These are phyloP conservation scores for Chaetomium olivaceum DNA, from an alignment of 2,329 filamentous ascomycete genomes.

Conservation along the genomic window DNA sequence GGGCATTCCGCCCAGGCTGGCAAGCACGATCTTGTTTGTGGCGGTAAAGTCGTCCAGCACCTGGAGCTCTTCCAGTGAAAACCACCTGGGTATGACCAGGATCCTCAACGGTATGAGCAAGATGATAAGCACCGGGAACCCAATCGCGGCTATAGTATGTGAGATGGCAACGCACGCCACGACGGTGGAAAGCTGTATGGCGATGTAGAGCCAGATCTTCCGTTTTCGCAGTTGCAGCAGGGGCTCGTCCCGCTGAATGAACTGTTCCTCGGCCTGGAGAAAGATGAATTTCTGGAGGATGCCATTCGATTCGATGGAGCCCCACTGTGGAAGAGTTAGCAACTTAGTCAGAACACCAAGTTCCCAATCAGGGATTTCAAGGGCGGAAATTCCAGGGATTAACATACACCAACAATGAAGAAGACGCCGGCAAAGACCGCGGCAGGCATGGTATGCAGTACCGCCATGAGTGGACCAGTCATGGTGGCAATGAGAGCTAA, in stretches of 20 bases:
- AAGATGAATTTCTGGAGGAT: constrained; percentile 51
- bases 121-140: constrained; percentile 59
- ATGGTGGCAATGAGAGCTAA: constrained; percentile 57
- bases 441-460: constrained; percentile 55
- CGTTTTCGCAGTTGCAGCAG: constrained; percentile 45
- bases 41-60: constrained; percentile 56
- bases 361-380: no score
- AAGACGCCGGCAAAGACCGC: constrained; percentile 58
- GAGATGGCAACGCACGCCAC: constrained; percentile 58
- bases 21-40: constrained; percentile 54
- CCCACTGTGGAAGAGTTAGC: constrained; percentile 35
- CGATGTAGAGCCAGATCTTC: constrained; percentile 52
- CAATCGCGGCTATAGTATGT: constrained; percentile 57
- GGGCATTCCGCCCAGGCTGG: constrained; percentile 42
- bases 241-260: constrained; percentile 50
- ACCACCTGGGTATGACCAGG: constrained; percentile 52
- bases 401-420: constrained; percentile 53
- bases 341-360: not conserved
- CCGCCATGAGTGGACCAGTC: constrained; percentile 55
- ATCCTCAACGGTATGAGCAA: constrained; percentile 56
- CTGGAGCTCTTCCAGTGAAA: constrained; percentile 48
- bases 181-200: constrained; percentile 53
- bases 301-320: constrained; percentile 53
- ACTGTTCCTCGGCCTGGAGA: constrained; percentile 30
- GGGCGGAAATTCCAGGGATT: no score